A percentile compares a stretch with the other conserved stretches of the same genome.
Conservation (phyloP, 2,329 filamentous ascomycete species). For the Colletotrichum sp. region DNA sequence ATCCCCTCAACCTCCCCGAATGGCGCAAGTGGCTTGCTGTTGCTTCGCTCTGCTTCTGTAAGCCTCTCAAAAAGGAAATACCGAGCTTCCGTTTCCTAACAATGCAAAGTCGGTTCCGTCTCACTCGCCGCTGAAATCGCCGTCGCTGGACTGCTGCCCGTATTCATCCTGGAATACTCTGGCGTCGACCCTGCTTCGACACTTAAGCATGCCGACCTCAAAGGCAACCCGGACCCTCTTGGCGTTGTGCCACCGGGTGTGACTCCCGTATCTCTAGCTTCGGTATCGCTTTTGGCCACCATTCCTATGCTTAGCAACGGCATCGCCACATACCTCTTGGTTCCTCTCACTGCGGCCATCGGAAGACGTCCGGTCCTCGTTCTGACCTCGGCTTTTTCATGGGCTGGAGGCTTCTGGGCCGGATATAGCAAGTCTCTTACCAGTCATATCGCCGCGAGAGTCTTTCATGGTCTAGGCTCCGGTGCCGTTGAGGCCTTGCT, state of each 20-base stretch:
- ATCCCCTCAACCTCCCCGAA: slow-evolving; percentile 30
- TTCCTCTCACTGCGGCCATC: slow-evolving; percentile 37
- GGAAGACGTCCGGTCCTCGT: slow-evolving; percentile 38
- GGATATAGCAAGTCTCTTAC: slow-evolving; percentile 31
- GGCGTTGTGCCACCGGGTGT: slow-evolving; percentile 14
- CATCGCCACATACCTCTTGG: slow-evolving; percentile 33
- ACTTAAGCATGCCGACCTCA: slow-evolving; percentile 24
- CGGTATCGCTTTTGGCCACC: slow-evolving; percentile 32
- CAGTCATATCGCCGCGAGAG: slow-evolving; percentile 33
- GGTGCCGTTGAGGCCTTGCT: slow-evolving; percentile 37
- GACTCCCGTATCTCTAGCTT: slow-evolving; percentile 29
- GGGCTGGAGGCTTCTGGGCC: slow-evolving; percentile 37
- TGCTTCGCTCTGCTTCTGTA: slow-evolving; percentile 28
- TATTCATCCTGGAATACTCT: slow-evolving; percentile 36
- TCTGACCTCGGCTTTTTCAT: slow-evolving; percentile 30
- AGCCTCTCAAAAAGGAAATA: background rate
- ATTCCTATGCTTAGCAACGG: slow-evolving; percentile 37
- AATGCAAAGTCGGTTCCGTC: slow-evolving; percentile 26
- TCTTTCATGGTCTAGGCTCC: slow-evolving; percentile 35
- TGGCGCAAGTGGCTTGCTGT: slow-evolving; percentile 33
- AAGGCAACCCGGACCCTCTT: slow-evolving; percentile 22
- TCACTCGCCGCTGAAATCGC: slow-evolving; percentile 27
- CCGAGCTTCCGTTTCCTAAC: background rate
- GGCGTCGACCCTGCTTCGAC: slow-evolving; percentile 28
- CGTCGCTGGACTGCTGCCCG: slow-evolving; percentile 31